Base-by-base conservation (phyloP, 257 asterid species). In the Knoxia roxburghii region DNA sequence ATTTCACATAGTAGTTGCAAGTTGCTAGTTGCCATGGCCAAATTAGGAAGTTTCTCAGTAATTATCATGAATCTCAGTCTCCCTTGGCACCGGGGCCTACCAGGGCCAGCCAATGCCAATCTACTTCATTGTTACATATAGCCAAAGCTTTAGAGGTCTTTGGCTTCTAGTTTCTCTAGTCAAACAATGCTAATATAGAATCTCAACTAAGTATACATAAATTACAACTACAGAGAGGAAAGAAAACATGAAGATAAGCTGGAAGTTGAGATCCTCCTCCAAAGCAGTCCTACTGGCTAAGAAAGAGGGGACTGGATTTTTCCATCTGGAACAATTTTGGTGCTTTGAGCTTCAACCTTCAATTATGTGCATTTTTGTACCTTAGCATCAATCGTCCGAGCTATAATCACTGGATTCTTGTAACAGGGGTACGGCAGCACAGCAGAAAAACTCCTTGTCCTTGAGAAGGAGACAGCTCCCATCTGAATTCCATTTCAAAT, bases 381-480 rank as follows among this genome's bases (percentile, higher is more conserved):
- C 56, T 64, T 46, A 45, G 26, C 61, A 53, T 86, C 80, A 86
- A 43, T 88, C 96, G 10, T 94, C 99, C 0, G 95, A 94, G 78
- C 97, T 90, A 72, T 88, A 90, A 68, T 94, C 96, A 32, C 88
- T 94, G 29, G 95, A 86, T 69, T 88, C 99, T 75, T 88, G 88
- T 70, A 90, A 67, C 10, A 82, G n/a, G 13, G 97, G 96, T 70
- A 89, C 70, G 41, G 96, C 88, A 63, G 95, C 99, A 66, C 97
- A 94, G 76, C 99, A 94, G 72, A 94, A 90, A 13, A 66, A 69
- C 49, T 90, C 99, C 86, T 90, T 94, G 84, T 90, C 96, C 70
- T 82, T 89, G 64, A 90, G 85, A 57, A 90, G 83, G 76, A 94
- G 89, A 75, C 95, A 86, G 79, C 95, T 90, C 71, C 97, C 99